These are phyloP conservation scores for Nakazawaea holstii DNA, from an alignment of 805 yeast species.

Conservation along the genomic window DNA sequence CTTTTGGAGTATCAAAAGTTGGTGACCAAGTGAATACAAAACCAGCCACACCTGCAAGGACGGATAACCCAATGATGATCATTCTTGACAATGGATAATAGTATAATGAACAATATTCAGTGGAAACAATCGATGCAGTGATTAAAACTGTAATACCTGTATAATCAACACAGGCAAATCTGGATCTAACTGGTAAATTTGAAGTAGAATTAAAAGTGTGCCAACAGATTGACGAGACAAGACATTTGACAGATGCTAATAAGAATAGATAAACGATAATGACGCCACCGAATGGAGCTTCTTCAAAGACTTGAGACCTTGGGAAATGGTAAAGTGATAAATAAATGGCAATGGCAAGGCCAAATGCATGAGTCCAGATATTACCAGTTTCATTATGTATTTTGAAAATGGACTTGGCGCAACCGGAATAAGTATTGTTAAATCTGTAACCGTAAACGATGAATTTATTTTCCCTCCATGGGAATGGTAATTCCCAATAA, in stretches of 20 bases:
- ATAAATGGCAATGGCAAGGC: constrained; percentile 54
- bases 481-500: constrained; percentile 83
- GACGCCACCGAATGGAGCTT: constrained; percentile 37
- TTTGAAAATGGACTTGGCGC: constrained; percentile 53
- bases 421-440: constrained; percentile 53
- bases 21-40: constrained; percentile 89
- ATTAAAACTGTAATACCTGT: constrained; percentile 90
- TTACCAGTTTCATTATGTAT: constrained; percentile 87
- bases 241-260: constrained; percentile 68
- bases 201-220: constrained; percentile 86
- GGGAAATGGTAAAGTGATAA: constrained; percentile 63
- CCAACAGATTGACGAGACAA: constrained; percentile 79
- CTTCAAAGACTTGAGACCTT: constrained; percentile 40
- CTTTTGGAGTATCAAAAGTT: constrained; percentile 80
- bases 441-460: constrained; percentile 85
- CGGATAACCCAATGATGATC: constrained; percentile 54
- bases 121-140: constrained; percentile 81
- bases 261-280: constrained; percentile 57
- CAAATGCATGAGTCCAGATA: constrained; percentile 88
- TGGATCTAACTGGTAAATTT: constrained; percentile 51
- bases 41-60: constrained; percentile 66
- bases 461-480: constrained; percentile 90
- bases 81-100: constrained; percentile 44
- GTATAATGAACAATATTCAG: constrained; percentile 75
- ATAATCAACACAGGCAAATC: constrained; percentile 91